Conservation (phyloP, 1,139 yeast genomes). For the Pichia sp. region DNA sequence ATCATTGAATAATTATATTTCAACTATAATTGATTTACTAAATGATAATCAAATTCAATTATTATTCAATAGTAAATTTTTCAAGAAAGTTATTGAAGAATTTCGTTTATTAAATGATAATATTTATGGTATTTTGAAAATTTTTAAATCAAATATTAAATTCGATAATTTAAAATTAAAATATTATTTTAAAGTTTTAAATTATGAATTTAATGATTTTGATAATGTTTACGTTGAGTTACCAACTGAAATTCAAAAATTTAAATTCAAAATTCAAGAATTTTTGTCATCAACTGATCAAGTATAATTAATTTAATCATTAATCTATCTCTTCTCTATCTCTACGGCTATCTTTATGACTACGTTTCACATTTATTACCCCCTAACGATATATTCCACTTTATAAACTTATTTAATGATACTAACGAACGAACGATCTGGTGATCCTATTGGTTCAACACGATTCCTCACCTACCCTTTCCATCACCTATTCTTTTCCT, state of each 20-base stretch:
- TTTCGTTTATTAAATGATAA: slow-evolving; percentile 28
- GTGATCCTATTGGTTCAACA: too few species aligned
- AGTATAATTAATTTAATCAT: too few species aligned
- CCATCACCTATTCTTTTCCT: background rate
- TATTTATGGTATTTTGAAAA: slow-evolving; percentile 28
- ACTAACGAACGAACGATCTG: too few species aligned
- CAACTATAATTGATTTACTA: slow-evolving; percentile 23
- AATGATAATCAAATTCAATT: slow-evolving; percentile 12
- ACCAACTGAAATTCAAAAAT: slow-evolving; percentile 25
- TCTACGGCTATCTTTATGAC: too few species aligned
- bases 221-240: slow-evolving; percentile 27
- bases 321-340: too few species aligned
- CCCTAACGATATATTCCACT: background rate
- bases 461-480: background rate
- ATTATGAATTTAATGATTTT: slow-evolving; percentile 28
- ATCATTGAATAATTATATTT: slow-evolving; percentile 25
- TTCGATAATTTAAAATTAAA: slow-evolving; percentile 18
- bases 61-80: slow-evolving; percentile 20
- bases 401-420: background rate
- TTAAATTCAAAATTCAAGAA: slow-evolving; percentile 16
- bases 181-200: slow-evolving; percentile 24
- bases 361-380: background rate
- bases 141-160: slow-evolving; percentile 11
- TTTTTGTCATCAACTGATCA: too few species aligned
- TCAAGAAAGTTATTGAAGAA: slow-evolving; percentile 26